Evolutionary conservation across 495 filamentous ascomycete genomes (phyloP), one percentile per base, ranked within the genome.

Genomic region (Aspergillus incahuasiensis): DNA sequence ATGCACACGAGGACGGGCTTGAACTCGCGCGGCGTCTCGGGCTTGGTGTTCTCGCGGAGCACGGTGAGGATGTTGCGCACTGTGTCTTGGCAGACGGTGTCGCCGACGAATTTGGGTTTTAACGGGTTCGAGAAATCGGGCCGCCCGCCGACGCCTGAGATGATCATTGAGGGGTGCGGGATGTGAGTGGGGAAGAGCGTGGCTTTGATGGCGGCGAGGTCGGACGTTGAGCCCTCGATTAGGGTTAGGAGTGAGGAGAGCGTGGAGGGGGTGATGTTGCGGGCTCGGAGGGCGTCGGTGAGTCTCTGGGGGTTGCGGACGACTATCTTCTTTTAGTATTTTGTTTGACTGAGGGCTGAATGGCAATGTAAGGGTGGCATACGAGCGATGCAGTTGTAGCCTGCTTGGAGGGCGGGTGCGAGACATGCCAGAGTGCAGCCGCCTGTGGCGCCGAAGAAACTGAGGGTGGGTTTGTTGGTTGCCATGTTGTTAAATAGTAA

Each of bases 241-340:
- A 83, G 70, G 54, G 61, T 65, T 13, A 86, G 76, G 51, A 79
- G 62, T 34, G 61, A 39, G 45, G 65, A 22, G 43, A 77, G 46
- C 41, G 59, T 46, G 55, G 61, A 21, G 13, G 63, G 42, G 18
- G 68, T 52, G 49, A 81, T 50, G 35, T 64, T 63, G 40, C 63
- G 60, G 39, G 51, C n/a, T 6, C 51, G 41, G 45, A 81, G 69
- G 21, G 78, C 57, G 21, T 63, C 64, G 53, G 64, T 68, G 54
- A 90, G 84, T 64, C 85, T 89, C 43, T 75, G 58, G 4, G 87
- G 84, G 3, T 74, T 82, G 21, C 87, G 84, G 56, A 74, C 84
- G 6, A 86, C 62, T 64, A 15, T 24, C 13, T 13, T 15, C 22
- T 20, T 48, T 46, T 16, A 35, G 28, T 21, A 20, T 42, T 18